Evolutionary conservation across 306 rosid genomes (phyloP), one percentile per base, ranked within the genome.

Genomic region (Casuarina cunninghamiana): DNA sequence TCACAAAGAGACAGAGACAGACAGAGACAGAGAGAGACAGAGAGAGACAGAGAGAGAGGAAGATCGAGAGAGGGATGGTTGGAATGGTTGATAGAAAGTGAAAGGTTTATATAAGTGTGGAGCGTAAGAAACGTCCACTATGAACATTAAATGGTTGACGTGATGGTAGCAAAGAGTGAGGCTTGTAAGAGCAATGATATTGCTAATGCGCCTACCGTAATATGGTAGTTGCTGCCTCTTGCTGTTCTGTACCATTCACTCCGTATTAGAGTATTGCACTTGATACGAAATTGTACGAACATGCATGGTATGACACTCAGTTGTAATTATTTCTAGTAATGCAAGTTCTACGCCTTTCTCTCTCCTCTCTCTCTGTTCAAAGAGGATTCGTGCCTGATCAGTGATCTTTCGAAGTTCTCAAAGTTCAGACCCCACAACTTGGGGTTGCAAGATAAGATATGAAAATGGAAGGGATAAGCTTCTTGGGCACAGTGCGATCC

Each of bases 221-320:
- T 71, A 43, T 49, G 26, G 72, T 87, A 78, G 78, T 80, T 81
- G 81, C 71, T 83, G 86, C 49, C 75, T 76, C 43, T 62, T 84
- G 77, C 83, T 54, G 80, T 77, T 80, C 74, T 80, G 87, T 86
- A 77, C 85, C 81, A 68, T 67, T 71, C 19, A 50, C 42, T 71
- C 49, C 75, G 68, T 69, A 78, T 53, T 26, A 71, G 75, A 42
- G 55, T 73, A 84, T 77, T 38, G 82, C 67, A 72, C 26, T 74
- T 78, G 86, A 87, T 87, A 89, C 89, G 87, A 86, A 84, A 85
- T 38, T 86, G 93, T 87, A 92, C 94, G 93, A 90, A 85, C 87
- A 87, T 83, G 89, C 90, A 81, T 78, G 83, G 58, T 79, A 70
- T 69, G 83, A 75, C 75, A 74, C 66, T 8, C 46, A 42, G 61